Evolutionary conservation across 768 basidiomycete genomes (phyloP).

Genomic region (Pholiota conissans): DNA sequence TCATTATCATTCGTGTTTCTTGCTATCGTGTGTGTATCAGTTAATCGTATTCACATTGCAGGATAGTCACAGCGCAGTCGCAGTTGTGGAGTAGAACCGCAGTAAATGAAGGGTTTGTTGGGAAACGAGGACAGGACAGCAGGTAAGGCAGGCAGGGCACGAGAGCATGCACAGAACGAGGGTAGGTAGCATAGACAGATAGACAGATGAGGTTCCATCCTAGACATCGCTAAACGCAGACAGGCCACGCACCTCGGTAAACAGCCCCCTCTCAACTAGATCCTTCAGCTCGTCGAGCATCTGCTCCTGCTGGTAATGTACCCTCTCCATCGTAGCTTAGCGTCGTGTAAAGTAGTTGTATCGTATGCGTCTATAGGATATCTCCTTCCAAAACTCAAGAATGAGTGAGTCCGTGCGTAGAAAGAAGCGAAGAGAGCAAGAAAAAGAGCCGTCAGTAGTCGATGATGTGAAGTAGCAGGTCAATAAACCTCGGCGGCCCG

Average conservation of each 20-base stretch:
- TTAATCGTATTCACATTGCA: no score
- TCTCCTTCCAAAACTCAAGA: no score
- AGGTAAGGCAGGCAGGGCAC: no score
- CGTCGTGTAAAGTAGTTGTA: not conserved
- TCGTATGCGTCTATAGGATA: not conserved
- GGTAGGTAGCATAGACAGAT: constrained; percentile 5
- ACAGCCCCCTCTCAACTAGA: constrained; percentile 80
- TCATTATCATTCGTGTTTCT: constrained; percentile 85
- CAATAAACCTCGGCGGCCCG: no score
- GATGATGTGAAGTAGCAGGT: no score
- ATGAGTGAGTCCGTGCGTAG: no score
- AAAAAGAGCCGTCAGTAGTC: not conserved
- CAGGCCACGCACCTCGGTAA: constrained; percentile 62
- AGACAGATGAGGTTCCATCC: no score
- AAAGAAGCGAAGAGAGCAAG: no score
- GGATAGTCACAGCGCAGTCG: no score
- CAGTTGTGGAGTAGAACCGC: no score
- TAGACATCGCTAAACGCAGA: not conserved
- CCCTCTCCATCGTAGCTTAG: constrained; percentile 74
- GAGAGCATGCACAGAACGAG: not conserved
- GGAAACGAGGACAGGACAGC: no score
- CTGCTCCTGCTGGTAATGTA: constrained; percentile 91
- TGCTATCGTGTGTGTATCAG: constrained; percentile 45
- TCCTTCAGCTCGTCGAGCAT: constrained; percentile 97
- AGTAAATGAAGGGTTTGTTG: no score